A percentile compares a stretch with the other conserved stretches of the same genome.
Evolutionary conservation across 176 grass and related monocot species (phyloP).

Genomic region (Areca catechu): DNA sequence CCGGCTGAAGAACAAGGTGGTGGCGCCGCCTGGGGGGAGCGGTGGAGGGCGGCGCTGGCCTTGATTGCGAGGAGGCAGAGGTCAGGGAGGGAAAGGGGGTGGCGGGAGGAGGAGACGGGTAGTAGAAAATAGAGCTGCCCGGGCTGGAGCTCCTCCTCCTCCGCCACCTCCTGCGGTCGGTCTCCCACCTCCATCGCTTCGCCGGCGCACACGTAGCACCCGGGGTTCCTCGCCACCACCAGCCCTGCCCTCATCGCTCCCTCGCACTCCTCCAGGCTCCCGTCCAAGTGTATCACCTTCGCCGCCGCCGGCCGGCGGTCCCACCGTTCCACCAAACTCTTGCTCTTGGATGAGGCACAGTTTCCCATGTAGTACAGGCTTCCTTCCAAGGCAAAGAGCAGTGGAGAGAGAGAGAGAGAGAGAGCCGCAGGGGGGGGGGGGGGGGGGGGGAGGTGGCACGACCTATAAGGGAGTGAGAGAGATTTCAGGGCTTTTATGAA

Average conservation of each 20-base stretch:
- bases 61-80: conserved; percentile 13
- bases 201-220: conserved; percentile 1
- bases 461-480: too few relatives aligned
- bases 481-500: too few relatives aligned
- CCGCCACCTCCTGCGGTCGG: background rate
- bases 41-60: conserved; percentile 1
- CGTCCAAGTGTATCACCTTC: conserved; percentile 6
- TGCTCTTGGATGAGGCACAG: background rate
- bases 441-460: too few relatives aligned
- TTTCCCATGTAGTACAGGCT: background rate
- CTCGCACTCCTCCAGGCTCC: conserved; percentile 5
- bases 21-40: too few relatives aligned
- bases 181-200: conserved; percentile 10
- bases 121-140: conserved; percentile 12
- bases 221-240: conserved; percentile 1
- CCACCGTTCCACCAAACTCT: background rate
- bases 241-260: background rate
- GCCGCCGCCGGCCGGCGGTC: background rate
- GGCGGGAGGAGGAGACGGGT: background rate
- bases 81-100: conserved; percentile 4
- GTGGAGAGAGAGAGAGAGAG: too few relatives aligned
- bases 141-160: conserved; percentile 9
- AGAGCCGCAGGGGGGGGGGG: too few relatives aligned
- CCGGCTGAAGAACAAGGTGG: too few relatives aligned
- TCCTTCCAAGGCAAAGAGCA: too few relatives aligned